Conservation (phyloP, 2,329 filamentous ascomycete genomes). For the Talaromyces sp. region DNA sequence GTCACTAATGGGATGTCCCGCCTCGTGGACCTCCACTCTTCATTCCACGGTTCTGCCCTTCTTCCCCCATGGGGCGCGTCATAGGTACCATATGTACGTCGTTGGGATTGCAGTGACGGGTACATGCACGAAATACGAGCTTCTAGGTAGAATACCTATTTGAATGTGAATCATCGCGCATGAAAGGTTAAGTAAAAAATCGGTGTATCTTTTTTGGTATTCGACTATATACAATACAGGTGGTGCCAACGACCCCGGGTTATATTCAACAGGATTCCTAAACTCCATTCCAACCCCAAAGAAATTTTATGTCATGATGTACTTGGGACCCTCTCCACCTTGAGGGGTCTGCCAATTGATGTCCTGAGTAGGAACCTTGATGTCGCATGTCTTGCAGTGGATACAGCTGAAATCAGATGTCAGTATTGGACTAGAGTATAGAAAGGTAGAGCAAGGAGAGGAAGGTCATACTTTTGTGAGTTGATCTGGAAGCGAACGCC, state of each 20-base stretch:
- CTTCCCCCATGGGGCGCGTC: not conserved
- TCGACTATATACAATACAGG: constrained; percentile 9
- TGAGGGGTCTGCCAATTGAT: constrained; percentile 97
- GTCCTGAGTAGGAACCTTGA: constrained; percentile 94
- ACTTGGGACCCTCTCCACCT: constrained; percentile 76
- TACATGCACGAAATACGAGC: no score
- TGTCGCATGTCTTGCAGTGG: constrained; percentile 99
- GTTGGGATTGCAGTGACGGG: no score
- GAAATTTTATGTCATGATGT: constrained; percentile 59
- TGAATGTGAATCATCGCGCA: no score
- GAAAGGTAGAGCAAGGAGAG: not conserved
- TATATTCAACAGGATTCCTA: constrained; percentile 1
- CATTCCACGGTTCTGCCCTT: constrained; percentile 31
- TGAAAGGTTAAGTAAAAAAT: not conserved
- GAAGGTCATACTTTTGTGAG: constrained; percentile 81
- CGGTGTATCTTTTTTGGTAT: constrained; percentile 3
- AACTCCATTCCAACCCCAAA: not conserved
- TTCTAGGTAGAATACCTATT: not conserved
- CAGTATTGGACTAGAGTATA: constrained; percentile 12
- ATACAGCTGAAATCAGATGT: constrained; percentile 70
- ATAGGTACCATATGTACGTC: not conserved
- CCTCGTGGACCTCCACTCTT: constrained; percentile 27
- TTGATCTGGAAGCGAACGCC: constrained; percentile 98
- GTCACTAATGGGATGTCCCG: constrained; percentile 9
- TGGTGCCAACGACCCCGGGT: not conserved